phyloP scores from a whole-genome alignment of 805 yeast genomes.

The Brettanomyces anomalus region DNA sequence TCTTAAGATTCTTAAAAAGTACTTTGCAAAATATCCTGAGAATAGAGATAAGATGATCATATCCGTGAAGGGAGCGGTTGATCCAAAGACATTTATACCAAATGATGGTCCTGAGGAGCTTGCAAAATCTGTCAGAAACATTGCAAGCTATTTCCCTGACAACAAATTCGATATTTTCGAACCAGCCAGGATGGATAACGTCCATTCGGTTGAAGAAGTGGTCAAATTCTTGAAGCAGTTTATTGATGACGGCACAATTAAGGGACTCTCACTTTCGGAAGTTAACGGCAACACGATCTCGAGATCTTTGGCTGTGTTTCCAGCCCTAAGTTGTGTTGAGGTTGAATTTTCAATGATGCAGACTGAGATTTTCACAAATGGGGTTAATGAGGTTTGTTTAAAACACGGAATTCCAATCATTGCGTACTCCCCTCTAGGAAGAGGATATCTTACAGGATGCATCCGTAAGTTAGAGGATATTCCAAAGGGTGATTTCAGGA shows the following conservation, averaged over 20 bases:
- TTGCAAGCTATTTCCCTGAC: slow-evolving; percentile 30
- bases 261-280: slow-evolving; percentile 70
- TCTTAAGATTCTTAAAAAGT: slow-evolving; percentile 46
- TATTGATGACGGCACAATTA: slow-evolving; percentile 55
- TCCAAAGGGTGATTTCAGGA: slow-evolving; percentile 49
- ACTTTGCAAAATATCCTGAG: slow-evolving; percentile 50
- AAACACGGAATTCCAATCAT: slow-evolving; percentile 56
- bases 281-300: slow-evolving; percentile 52
- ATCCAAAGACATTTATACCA: slow-evolving; percentile 32
- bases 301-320: slow-evolving; percentile 47
- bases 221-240: slow-evolving; percentile 47
- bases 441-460: slow-evolving; percentile 67
- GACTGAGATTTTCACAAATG: slow-evolving; percentile 53
- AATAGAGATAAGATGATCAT: slow-evolving; percentile 46
- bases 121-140: slow-evolving; percentile 36
- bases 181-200: slow-evolving; percentile 60
- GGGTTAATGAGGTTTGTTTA: slow-evolving; percentile 50
- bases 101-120: slow-evolving; percentile 42
- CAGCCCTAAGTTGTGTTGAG: slow-evolving; percentile 57
- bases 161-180: slow-evolving; percentile 50
- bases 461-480: slow-evolving; percentile 38
- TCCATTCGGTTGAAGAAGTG: slow-evolving; percentile 49
- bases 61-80: slow-evolving; percentile 60
- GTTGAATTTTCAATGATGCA: slow-evolving; percentile 68
- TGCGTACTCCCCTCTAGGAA: slow-evolving; percentile 78